Evolutionary conservation across 2,329 filamentous ascomycete species (phyloP).

Genomic region (Aspergillus glaucus): DNA sequence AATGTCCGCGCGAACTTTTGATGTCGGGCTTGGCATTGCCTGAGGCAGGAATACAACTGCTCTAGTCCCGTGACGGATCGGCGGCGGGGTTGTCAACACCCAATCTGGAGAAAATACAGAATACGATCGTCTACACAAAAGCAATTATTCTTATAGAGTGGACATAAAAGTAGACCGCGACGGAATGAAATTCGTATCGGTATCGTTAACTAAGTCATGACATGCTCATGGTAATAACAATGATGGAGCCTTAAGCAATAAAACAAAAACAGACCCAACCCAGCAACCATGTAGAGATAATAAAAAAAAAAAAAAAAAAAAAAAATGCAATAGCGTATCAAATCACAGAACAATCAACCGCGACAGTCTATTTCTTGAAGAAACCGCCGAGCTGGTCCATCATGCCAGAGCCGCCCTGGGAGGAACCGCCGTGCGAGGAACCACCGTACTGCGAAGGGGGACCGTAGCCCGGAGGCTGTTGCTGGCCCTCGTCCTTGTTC

Average conservation of each 20-base stretch:
- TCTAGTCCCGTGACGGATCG: not conserved
- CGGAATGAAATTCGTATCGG: slow-evolving; percentile 8
- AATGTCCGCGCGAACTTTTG: slow-evolving; percentile 31
- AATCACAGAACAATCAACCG: not conserved
- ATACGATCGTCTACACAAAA: not conserved
- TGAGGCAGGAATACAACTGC: slow-evolving; percentile 12
- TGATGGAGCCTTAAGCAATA: not conserved
- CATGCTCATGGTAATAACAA: slow-evolving; percentile 6
- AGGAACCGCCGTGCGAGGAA: slow-evolving; percentile 3
- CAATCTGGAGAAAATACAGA: not conserved
- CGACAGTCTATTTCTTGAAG: slow-evolving; percentile 30
- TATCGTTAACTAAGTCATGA: slow-evolving; percentile 12
- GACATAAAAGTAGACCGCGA: not conserved
- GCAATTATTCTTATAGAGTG: not conserved
- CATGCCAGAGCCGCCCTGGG: slow-evolving; percentile 13
- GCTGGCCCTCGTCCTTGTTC: slow-evolving; percentile 27
- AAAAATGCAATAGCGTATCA: not conserved
- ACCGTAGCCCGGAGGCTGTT: slow-evolving; percentile 13
- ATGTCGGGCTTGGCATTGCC: slow-evolving; percentile 29
- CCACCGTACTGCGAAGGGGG: slow-evolving; percentile 12
- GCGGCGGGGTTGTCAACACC: not conserved
- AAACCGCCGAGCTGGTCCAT: slow-evolving; percentile 31
- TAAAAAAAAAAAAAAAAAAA: not conserved
- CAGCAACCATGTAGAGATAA: not conserved
- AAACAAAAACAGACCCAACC: not conserved